These are phyloP conservation scores for Corylus heterophylla DNA, from an alignment of 306 rosid species.

Conservation along the genomic window DNA sequence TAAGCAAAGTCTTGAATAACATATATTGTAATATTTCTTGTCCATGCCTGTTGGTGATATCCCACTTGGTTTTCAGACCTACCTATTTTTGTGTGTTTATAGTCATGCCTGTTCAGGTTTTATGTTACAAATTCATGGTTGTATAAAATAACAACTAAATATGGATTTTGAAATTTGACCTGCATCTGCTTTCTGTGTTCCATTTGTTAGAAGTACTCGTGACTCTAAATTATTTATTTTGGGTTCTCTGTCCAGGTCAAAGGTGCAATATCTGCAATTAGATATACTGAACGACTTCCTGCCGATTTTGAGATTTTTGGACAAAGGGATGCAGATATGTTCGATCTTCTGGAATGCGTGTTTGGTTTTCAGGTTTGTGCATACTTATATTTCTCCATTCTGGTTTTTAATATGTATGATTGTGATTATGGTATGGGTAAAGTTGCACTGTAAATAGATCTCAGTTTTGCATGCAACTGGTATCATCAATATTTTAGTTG, in stretches of 20 bases:
- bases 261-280: conserved; percentile 79
- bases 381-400: conserved; percentile 5
- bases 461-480: conserved; percentile 7
- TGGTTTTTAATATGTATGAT: conserved; percentile 23
- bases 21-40: neutral
- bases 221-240: conserved; percentile 32
- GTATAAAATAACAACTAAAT: neutral
- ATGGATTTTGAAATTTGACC: conserved; percentile 7
- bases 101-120: neutral
- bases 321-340: conserved; percentile 82
- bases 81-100: neutral
- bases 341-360: conserved; percentile 83
- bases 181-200: neutral
- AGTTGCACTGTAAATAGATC: neutral
- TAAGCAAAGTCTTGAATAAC: conserved; percentile 46
- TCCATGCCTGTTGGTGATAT: neutral
- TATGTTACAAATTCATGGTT: conserved; percentile 9
- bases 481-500: neutral
- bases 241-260: conserved; percentile 62
- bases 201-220: conserved; percentile 10
- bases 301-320: conserved; percentile 62
- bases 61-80: neutral
- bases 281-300: conserved; percentile 82
- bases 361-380: conserved; percentile 93
- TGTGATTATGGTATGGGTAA: conserved; percentile 15